Base-by-base conservation (phyloP, 2,329 filamentous ascomycete genomes). In the Fusarium sterilihyphosum region DNA sequence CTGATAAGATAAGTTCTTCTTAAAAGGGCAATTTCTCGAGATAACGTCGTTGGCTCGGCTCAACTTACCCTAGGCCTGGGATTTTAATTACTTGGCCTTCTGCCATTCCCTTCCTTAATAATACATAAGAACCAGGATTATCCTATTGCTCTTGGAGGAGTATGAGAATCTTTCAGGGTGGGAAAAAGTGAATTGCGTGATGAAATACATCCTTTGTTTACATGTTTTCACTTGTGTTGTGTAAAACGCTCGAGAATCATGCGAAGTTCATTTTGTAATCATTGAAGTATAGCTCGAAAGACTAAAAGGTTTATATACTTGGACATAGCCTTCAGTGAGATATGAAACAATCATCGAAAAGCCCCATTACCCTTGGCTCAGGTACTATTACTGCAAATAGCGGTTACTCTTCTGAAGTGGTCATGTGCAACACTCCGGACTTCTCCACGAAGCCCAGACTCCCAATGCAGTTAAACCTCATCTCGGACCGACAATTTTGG, bases 81-180 rank as follows among this genome's bases (percentile, higher is more conserved):
- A 24, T 24, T 26, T 9, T 4, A 26, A 53, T 26, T 2, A 8
- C 6, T 4, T 3, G 12, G n/a, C 3, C 9, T 22, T 11, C 20
- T 37, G 6, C 4, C 8, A 11, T 53, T 53, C 13, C 2, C 6
- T 35, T 33, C 17, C 18, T 35, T 1, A 2, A 4, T 8, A 10
- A 24, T 12, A 8, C 6, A 24, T 20, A 5, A 24, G 29, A 31
- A 17, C 7, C 5, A 50, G 6, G 4, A 31, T n/a, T 13, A 18
- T n/a, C 16, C 8, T n/a, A 3, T n/a, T 18, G 29, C 47, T n/a
- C 8, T 9, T 1, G 3, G 8, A 18, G 0, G 4, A n/a, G 0
- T 7, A 17, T 7, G 2, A n/a, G 1, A 1, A 33, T 13, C 4
- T 7, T 7, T 5, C 2, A 7, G 6, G 10, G 22, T 7, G 3